These are phyloP conservation scores for Pneumocystis wakefieldiae DNA, from an alignment of 1,139 yeast genomes.

Conservation along the genomic window DNA sequence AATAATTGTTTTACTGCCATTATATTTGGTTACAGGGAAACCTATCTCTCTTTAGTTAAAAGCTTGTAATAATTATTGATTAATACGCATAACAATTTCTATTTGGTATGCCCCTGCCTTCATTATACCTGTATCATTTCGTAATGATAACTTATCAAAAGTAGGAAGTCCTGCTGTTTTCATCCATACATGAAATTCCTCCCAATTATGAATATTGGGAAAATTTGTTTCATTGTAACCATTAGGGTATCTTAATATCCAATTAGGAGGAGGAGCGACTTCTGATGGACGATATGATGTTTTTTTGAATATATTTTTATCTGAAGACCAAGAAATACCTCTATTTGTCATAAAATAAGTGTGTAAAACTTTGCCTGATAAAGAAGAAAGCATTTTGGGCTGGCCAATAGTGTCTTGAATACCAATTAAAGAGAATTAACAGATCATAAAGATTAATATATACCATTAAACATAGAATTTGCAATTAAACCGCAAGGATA, in stretches of 20 bases:
- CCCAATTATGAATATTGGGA: constrained; percentile 62
- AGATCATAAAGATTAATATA: background rate
- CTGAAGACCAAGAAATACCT: constrained; percentile 81
- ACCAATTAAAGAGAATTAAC: background rate
- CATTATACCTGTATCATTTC: constrained; percentile 57
- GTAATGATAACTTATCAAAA: constrained; percentile 64
- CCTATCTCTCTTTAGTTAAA: constrained; percentile 19
- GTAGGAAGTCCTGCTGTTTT: constrained; percentile 79
- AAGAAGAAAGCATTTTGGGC: background rate
- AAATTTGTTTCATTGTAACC: constrained; percentile 75
- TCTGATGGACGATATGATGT: constrained; percentile 56
- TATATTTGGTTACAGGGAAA: constrained; percentile 71
- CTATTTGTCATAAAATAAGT: constrained; percentile 45
- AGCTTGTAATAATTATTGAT: background rate
- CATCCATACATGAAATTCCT: constrained; percentile 95
- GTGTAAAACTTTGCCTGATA: constrained; percentile 24
- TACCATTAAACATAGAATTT: constrained; percentile 77
- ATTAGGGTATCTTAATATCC: constrained; percentile 71
- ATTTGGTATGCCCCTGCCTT: constrained; percentile 57
- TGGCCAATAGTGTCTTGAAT: constrained; percentile 6
- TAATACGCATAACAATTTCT: constrained; percentile 25
- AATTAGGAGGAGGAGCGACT: constrained; percentile 91
- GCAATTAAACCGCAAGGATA: constrained; percentile 97
- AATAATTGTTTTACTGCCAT: constrained; percentile 70
- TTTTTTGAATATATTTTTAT: constrained; percentile 60